Percentiles rank a stretch among this genome's conserved stretches.
These are phyloP conservation scores for Papilionanthe hybrid DNA, from an alignment of 116 monocot species.

Conservation along the genomic window DNA sequence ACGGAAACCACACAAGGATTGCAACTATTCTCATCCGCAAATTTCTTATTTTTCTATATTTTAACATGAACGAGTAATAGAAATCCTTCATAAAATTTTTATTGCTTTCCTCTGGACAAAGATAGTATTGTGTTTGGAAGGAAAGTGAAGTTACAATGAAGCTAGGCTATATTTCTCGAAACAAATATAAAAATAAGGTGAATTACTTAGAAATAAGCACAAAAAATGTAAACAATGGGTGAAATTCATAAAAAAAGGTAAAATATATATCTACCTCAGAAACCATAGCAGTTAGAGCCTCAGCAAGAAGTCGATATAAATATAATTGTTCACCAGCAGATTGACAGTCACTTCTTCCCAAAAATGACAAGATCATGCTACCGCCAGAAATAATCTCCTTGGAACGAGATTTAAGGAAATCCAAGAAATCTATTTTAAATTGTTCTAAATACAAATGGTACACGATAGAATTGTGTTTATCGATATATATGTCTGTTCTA, in stretches of 20 bases:
- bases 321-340: neutral
- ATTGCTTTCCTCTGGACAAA: no score
- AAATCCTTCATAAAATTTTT: no score
- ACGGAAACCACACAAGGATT: no score
- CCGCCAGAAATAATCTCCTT: slow-evolving; percentile 25
- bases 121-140: no score
- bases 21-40: no score
- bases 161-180: no score
- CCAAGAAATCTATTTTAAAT: slow-evolving; percentile 21
- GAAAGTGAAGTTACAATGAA: no score
- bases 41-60: no score
- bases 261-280: slow-evolving; percentile 3
- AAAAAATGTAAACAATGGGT: no score
- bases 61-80: no score
- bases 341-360: slow-evolving; percentile 13
- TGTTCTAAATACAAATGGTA: slow-evolving; percentile 14
- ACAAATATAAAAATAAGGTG: no score
- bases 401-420: slow-evolving; percentile 22
- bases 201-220: no score
- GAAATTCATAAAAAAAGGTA: neutral
- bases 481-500: slow-evolving; percentile 25
- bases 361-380: slow-evolving; percentile 23
- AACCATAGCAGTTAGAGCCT: slow-evolving; percentile 18
- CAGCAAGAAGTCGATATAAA: slow-evolving; percentile 7
- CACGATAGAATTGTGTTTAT: slow-evolving; percentile 3